These are phyloP conservation scores for Diutina siamensis DNA, from an alignment of 1,139 yeast species.

Conservation along the genomic window DNA sequence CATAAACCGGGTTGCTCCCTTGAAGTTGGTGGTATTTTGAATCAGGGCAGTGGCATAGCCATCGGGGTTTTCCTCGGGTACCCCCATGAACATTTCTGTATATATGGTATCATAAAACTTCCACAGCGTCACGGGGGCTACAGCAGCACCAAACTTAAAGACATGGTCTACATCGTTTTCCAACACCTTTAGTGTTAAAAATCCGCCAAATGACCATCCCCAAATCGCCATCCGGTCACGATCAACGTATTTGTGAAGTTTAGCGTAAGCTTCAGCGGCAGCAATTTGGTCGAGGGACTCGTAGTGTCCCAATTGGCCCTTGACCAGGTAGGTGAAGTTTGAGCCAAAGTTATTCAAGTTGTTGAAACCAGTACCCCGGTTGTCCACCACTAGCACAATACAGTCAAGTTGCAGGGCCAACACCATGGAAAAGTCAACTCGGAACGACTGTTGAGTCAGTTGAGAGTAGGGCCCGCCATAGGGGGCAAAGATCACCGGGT, in stretches of 20 bases:
- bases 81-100: conserved; percentile 69
- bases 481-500: conserved; percentile 62
- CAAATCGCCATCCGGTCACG: conserved; percentile 51
- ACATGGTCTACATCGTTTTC: conserved; percentile 48
- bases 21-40: conserved; percentile 33
- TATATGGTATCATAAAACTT: conserved; percentile 62
- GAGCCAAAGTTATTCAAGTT: conserved; percentile 27
- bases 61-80: conserved; percentile 48
- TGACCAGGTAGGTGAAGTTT: conserved; percentile 48
- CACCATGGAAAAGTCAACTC: conserved; percentile 49
- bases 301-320: conserved; percentile 53
- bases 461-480: conserved; percentile 85
- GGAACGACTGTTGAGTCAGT: conserved; percentile 41
- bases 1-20: conserved; percentile 45
- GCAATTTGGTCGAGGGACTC: conserved; percentile 64
- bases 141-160: conserved; percentile 62
- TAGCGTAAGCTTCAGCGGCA: conserved; percentile 52
- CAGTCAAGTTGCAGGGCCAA: conserved; percentile 61
- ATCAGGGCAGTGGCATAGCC: conserved; percentile 50
- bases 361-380: conserved; percentile 72
- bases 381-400: conserved; percentile 70
- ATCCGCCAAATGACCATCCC: conserved; percentile 87
- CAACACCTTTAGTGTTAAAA: conserved; percentile 59
- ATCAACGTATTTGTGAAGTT: conserved; percentile 42
- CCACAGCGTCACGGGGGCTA: conserved; percentile 81